Evolutionary conservation across 179 eudicot species (phyloP).

Genomic region (Carnegiea gigantea): DNA sequence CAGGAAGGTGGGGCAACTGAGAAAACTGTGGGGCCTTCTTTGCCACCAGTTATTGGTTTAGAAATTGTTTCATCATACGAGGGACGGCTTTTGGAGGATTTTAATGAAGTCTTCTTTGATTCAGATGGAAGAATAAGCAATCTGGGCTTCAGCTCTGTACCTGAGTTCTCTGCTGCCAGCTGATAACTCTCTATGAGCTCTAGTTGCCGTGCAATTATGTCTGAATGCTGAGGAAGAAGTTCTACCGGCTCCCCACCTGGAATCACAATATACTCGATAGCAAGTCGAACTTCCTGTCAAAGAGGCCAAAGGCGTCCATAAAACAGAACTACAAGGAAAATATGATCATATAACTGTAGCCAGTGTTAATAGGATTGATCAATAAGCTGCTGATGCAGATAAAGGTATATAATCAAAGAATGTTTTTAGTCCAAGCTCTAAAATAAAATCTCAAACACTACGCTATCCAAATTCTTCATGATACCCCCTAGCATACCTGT

Average conservation of each 20-base stretch:
- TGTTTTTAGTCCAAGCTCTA: background rate
- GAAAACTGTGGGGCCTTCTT: slow-evolving; percentile 41
- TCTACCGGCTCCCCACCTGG: slow-evolving; percentile 98
- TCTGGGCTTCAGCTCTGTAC: slow-evolving; percentile 85
- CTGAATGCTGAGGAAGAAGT: slow-evolving; percentile 93
- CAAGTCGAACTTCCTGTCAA: slow-evolving; percentile 84
- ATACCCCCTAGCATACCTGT: background rate
- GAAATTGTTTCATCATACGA: slow-evolving; percentile 16
- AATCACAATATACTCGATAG: slow-evolving; percentile 94
- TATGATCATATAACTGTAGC: background rate
- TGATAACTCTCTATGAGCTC: slow-evolving; percentile 93
- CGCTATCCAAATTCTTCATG: background rate
- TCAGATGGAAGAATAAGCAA: slow-evolving; percentile 84
- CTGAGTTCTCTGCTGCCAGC: slow-evolving; percentile 81
- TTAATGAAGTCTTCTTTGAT: slow-evolving; percentile 34
- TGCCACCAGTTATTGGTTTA: slow-evolving; percentile 21
- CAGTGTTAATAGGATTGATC: background rate
- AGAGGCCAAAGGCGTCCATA: background rate
- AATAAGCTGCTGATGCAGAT: background rate
- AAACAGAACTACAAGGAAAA: background rate
- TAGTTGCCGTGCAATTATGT: slow-evolving; percentile 84
- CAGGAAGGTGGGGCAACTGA: slow-evolving; percentile 71
- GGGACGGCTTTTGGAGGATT: slow-evolving; percentile 29
- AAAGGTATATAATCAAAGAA: background rate
- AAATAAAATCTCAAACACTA: background rate